Base-by-base conservation (phyloP, 306 rosid genomes). In the Citrullus amarus region DNA sequence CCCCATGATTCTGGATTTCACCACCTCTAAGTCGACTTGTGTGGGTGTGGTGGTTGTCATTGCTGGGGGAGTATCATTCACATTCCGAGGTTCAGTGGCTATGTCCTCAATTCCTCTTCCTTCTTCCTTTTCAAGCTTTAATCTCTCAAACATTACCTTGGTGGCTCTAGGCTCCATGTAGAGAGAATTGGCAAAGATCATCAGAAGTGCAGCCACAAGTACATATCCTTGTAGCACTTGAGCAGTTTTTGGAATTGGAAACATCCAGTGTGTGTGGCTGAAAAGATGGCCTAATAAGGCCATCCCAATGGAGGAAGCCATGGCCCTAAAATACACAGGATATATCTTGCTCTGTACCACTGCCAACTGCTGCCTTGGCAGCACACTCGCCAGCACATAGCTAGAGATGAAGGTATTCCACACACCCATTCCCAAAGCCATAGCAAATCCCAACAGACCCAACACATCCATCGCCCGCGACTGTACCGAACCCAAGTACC, bases 151-250 rank as follows among this genome's bases (percentile, higher is more conserved):
- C 93, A 93, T 91, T 57, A 86, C 98, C 96, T 88, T 90, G 0
- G 92, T 88, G 36, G 98, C 90, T 5, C 84, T 83, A 81, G 98
- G 98, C 81, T 92, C 98, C 89, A 94, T 79, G 90, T 86, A 88
- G 8, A 90, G 0, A 78, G 86, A 82, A 78, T 94, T 94, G 81
- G 72, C 36, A 6, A 89, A 62, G 70, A 84, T 55, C 22, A 87
- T 36, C 25, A 83, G 4, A 16, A 92, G 86, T 0, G 95, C 84
- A 51, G 78, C 85, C 44, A 86, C 32, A 8, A 89, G 96, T 12
- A 82, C 85, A 57, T 25, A 85, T 2, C 34, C 65, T 70, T 92
- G 98, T 8, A 91, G 32, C 15, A 70, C 38, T 14, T 85, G 79
- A 71, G 73, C 39, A 8, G 4, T 53, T 53, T 15, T 53, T 6